Conservation (phyloP, 352 stramenopile genomes). For the Globisporangium apiculatum region DNA sequence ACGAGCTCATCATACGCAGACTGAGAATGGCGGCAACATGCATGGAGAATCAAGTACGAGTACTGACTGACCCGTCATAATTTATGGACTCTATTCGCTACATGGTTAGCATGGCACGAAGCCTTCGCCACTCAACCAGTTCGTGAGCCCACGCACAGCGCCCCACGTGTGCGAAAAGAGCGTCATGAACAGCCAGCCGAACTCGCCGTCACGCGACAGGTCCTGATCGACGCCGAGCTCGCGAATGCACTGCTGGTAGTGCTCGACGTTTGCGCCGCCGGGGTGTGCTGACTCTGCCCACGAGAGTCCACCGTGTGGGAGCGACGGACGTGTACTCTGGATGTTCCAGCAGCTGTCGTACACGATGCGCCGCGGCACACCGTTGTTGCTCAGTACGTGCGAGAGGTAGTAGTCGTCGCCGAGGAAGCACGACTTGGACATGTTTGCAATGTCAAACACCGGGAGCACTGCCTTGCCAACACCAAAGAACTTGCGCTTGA, state of each 20-base stretch:
- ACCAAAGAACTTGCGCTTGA: constrained; percentile 45
- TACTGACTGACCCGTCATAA: too few species aligned
- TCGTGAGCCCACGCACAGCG: constrained; percentile 18
- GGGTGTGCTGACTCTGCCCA: constrained; percentile 25
- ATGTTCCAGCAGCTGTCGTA: constrained; percentile 52
- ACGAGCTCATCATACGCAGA: too few species aligned
- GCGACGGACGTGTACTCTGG: constrained; percentile 14
- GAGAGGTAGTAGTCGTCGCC: constrained; percentile 54
- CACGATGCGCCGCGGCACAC: constrained; percentile 33
- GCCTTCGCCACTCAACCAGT: constrained; percentile 15
- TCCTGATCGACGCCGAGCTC: constrained; percentile 37
- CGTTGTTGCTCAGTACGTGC: constrained; percentile 31
- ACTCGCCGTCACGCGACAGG: constrained; percentile 40
- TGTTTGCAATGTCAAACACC: constrained; percentile 32
- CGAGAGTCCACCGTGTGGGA: constrained; percentile 26
- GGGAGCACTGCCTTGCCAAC: constrained; percentile 19
- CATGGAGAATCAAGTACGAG: too few species aligned
- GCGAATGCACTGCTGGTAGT: constrained; percentile 53
- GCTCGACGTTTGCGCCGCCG: constrained; percentile 45
- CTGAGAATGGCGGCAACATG: too few species aligned
- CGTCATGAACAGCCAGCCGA: constrained; percentile 30
- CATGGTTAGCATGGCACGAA: constrained; percentile 30
- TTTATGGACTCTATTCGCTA: neutral
- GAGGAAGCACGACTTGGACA: constrained; percentile 42
- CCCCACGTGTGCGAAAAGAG: constrained; percentile 33